A percentile compares a stretch with the other conserved stretches of the same genome.
These are phyloP conservation scores for Triticum urartu DNA, from an alignment of 176 grass and related monocot genomes.

Conservation along the genomic window DNA sequence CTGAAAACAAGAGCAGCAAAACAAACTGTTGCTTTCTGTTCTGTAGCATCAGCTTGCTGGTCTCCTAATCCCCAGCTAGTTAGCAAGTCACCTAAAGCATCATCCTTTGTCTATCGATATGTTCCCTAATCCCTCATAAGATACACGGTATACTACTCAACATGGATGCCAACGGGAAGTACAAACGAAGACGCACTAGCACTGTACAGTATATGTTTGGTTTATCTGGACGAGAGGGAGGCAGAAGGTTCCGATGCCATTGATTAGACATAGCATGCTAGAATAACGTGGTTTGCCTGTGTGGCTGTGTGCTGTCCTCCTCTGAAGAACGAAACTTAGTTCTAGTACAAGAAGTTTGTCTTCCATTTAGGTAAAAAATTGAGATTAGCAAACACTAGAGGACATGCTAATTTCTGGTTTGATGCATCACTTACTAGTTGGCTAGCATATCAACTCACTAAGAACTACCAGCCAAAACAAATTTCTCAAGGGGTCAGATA, in stretches of 20 bases:
- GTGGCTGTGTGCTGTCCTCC: background rate
- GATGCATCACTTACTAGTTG: background rate
- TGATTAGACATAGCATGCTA: background rate
- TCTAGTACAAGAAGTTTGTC: background rate
- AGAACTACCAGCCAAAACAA: background rate
- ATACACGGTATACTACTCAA: background rate
- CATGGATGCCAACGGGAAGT: background rate
- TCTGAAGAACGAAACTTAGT: background rate
- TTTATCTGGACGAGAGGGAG: background rate
- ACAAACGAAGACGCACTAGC: background rate
- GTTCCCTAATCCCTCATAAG: constrained; percentile 18
- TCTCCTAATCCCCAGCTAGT: constrained; percentile 34
- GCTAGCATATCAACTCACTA: background rate
- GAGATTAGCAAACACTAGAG: background rate
- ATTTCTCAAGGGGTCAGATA: background rate
- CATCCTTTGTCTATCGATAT: background rate
- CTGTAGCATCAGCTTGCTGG: constrained; percentile 27
- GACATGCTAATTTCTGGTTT: background rate
- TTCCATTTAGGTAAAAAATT: background rate
- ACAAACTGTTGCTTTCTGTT: constrained; percentile 31
- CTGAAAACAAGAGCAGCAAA: constrained; percentile 24
- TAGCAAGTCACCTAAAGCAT: constrained; percentile 10
- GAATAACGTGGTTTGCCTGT: background rate
- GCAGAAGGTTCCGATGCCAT: background rate
- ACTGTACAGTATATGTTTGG: background rate